A percentile compares a stretch with the other conserved stretches of the same genome.
These are phyloP conservation scores for Mycena olivaceomarginata DNA, from an alignment of 768 basidiomycete genomes.

Conservation along the genomic window DNA sequence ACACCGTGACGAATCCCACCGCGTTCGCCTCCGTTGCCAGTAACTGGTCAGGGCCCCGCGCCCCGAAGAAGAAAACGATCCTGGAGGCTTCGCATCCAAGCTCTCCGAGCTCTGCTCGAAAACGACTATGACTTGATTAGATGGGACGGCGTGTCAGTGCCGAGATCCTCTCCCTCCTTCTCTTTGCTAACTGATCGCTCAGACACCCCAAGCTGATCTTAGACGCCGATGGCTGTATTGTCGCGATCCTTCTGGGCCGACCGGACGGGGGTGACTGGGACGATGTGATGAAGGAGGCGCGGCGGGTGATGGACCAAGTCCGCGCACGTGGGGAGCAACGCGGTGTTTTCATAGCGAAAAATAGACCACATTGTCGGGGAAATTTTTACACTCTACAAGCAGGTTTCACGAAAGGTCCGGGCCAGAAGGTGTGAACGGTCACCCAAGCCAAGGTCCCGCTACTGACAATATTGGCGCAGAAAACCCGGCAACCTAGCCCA, in stretches of 20 bases:
- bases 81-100: too few species aligned
- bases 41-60: too few species aligned
- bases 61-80: too few species aligned
- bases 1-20: too few species aligned
- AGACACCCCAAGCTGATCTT: not conserved
- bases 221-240: not conserved
- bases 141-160: not conserved
- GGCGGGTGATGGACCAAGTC: not conserved
- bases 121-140: not conserved
- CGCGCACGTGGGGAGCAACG: not conserved
- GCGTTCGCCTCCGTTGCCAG: too few species aligned
- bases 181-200: not conserved
- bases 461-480: not conserved
- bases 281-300: not conserved
- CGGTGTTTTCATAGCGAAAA: not conserved
- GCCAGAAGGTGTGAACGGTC: not conserved
- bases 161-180: too few species aligned
- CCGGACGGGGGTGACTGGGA: conserved; percentile 10
- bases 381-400: not conserved
- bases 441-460: too few species aligned
- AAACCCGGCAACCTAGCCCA: not conserved
- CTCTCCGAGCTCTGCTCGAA: not conserved
- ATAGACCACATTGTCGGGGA: not conserved
- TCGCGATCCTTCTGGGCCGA: not conserved
- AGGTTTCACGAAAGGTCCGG: not conserved